Evolutionary conservation across 352 stramenopile species (phyloP), one percentile per base, ranked within the genome.

Genomic region (Pythium periplocum): DNA sequence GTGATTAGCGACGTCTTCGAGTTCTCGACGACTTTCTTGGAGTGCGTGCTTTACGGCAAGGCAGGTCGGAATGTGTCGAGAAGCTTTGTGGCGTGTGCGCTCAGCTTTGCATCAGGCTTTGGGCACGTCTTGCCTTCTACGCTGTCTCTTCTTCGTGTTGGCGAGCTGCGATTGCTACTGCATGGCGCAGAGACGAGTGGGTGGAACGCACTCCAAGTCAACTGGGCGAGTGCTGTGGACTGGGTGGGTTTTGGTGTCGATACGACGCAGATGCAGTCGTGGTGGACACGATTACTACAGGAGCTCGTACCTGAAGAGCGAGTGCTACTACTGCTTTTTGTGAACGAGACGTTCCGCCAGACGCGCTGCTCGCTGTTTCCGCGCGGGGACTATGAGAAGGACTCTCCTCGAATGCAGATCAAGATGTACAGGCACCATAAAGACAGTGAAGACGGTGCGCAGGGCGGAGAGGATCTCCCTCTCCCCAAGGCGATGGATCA

Each of bases 281-380:
- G 76, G 79, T 64, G 75, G 52, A 61, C 61, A 42, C 72, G 77
- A 11, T 48, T 87, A 11, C 61, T 83, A 11, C 66, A 32, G 1
- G 77, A 87, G 36, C 66, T 90, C 10, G 71, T 83, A 3, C 38
- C 78, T 1, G 77, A 90, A 41, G 79, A 90, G 48, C 73, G 77
- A 42, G 71, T 83, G 37, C 58, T 81, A 41, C 6, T 88, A 6
- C 56, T 87, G 41, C 43, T 90, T 31, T 77, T 74, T 51, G 72
- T 88, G 62, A 61, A 67, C 3, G 66, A 62, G 12, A 82, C 77
- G 11, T 82, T 75, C 8, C 50, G 71, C 26, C 46, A 66, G 4
- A 64, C 69, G 32, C 82, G 74, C n/a, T 57, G 72, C 38, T 54
- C 60, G 11, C 73, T 90, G 42, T 85, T 75, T 55, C 53, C 49